Conservation (phyloP, 768 basidiomycete genomes). For the Suillus fuscotomentosus region DNA sequence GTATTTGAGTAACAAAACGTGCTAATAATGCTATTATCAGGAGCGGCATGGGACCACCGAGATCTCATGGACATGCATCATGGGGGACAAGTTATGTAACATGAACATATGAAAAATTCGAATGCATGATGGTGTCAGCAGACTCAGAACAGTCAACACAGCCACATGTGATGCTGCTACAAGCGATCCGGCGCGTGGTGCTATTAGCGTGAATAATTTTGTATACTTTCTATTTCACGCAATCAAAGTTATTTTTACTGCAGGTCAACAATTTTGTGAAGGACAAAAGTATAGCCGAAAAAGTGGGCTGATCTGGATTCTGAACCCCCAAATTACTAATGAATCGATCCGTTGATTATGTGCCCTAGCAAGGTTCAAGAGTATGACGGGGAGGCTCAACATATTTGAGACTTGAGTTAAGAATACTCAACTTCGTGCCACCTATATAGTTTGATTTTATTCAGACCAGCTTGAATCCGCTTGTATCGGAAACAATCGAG, state of each 20-base stretch:
- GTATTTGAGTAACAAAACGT: neutral
- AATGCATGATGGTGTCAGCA: neutral
- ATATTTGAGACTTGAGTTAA: too few relatives aligned
- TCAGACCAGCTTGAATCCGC: neutral
- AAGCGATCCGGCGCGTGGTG: too few relatives aligned
- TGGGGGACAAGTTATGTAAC: neutral
- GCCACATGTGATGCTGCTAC: neutral
- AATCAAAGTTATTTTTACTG: neutral
- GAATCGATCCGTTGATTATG: neutral
- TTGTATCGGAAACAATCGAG: slow-evolving; percentile 13
- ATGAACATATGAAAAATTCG: neutral
- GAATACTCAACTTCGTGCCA: too few relatives aligned
- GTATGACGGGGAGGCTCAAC: too few relatives aligned
- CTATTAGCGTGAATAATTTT: too few relatives aligned
- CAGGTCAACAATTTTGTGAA: neutral
- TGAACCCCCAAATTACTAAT: neutral
- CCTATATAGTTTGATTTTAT: neutral
- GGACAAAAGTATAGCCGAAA: neutral
- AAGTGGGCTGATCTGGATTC: neutral
- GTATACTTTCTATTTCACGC: neutral
- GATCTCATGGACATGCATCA: neutral
- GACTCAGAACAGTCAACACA: neutral
- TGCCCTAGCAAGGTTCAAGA: neutral
- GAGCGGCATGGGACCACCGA: neutral
- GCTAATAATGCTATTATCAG: neutral